phyloP scores from a whole-genome alignment of 2,329 filamentous ascomycete genomes.

The Beauveria rudraprayagi region DNA sequence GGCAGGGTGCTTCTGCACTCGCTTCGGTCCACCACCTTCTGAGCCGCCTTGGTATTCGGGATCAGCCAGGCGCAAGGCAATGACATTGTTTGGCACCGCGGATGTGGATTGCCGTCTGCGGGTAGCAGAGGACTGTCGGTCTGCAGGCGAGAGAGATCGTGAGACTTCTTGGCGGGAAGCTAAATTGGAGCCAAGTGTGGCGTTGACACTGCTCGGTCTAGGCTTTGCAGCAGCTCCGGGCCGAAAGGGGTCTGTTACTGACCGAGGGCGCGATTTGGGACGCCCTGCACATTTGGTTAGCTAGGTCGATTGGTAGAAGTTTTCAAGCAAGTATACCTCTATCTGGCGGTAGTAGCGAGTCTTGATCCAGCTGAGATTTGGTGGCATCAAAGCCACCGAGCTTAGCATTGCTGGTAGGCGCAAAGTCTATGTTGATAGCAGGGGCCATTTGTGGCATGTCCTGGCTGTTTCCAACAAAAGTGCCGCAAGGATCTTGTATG shows the following conservation, averaged over 20 bases:
- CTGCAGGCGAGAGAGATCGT: conserved; percentile 51
- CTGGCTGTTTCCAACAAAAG: conserved; percentile 41
- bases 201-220: conserved; percentile 29
- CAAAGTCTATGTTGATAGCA: conserved; percentile 89
- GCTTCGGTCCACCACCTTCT: conserved; percentile 56
- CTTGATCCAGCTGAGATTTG: conserved; percentile 59
- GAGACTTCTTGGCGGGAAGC: conserved; percentile 35
- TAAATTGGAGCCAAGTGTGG: conserved; percentile 37
- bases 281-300: conserved; percentile 26
- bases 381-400: conserved; percentile 34
- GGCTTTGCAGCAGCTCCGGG: conserved; percentile 32
- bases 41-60: conserved; percentile 69
- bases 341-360: conserved; percentile 78
- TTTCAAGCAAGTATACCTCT: conserved; percentile 40
- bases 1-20: conserved; percentile 94
- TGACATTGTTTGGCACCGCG: conserved; percentile 52
- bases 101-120: conserved; percentile 54
- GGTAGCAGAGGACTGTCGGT: conserved; percentile 36
- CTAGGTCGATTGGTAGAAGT: neutral
- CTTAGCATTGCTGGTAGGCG: conserved; percentile 55
- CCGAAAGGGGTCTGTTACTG: conserved; percentile 54
- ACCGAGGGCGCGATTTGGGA: conserved; percentile 41
- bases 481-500: conserved; percentile 34
- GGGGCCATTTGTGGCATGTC: conserved; percentile 81
- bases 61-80: conserved; percentile 87